phyloP scores from a whole-genome alignment of 148 eudicot genomes.

The Nepenthes mirabilis region DNA sequence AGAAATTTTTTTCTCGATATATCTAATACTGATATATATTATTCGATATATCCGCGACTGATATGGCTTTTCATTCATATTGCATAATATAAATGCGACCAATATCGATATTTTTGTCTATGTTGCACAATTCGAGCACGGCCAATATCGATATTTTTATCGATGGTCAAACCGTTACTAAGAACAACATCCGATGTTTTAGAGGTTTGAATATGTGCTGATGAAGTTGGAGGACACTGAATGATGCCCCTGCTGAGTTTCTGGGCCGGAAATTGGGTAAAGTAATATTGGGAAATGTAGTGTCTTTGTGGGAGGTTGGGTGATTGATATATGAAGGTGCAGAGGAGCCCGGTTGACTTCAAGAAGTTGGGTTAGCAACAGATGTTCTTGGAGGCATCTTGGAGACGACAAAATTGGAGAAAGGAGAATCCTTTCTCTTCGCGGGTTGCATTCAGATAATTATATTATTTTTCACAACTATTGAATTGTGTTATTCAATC shows the following conservation, averaged over 20 bases:
- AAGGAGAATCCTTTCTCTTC: slow-evolving; percentile 65
- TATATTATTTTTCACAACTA: too few relatives aligned
- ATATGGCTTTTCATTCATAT: neutral
- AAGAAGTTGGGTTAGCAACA: slow-evolving; percentile 55
- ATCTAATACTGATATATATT: too few relatives aligned
- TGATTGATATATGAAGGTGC: slow-evolving; percentile 55
- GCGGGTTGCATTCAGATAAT: too few relatives aligned
- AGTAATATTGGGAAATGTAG: slow-evolving; percentile 36
- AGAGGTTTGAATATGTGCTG: slow-evolving; percentile 70
- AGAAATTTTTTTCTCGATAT: too few relatives aligned
- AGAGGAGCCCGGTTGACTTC: slow-evolving; percentile 58
- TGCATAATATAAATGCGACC: neutral
- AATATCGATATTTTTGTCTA: too few relatives aligned
- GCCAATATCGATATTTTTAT: neutral
- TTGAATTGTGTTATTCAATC: slow-evolving; percentile 35
- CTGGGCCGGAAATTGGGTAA: slow-evolving; percentile 54
- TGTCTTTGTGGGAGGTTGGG: slow-evolving; percentile 36
- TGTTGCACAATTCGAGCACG: too few relatives aligned
- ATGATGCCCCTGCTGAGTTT: slow-evolving; percentile 73
- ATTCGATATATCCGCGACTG: neutral
- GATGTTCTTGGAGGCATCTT: slow-evolving; percentile 59
- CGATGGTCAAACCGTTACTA: neutral
- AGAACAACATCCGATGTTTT: neutral
- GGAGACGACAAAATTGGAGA: slow-evolving; percentile 43
- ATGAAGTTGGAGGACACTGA: slow-evolving; percentile 61